Conservation (phyloP, 495 filamentous ascomycete species). For the Lasiosphaeria ovina region DNA sequence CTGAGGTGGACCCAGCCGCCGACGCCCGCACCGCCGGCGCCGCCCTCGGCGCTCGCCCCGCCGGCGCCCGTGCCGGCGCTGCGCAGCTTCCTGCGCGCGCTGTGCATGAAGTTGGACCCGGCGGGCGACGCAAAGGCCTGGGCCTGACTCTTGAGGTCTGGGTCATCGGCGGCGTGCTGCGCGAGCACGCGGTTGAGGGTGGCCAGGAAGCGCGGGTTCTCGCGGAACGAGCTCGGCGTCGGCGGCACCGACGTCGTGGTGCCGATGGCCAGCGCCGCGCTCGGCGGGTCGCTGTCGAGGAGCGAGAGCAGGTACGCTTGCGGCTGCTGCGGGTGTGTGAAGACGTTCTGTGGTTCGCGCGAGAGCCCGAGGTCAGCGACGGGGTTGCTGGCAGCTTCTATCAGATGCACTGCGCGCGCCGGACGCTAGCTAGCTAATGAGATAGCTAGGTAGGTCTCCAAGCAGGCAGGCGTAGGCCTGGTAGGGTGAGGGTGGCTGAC, state of each 20-base stretch:
- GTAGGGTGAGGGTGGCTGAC: slow-evolving; percentile 31
- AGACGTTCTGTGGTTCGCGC: slow-evolving; percentile 61
- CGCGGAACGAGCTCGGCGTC: slow-evolving; percentile 69
- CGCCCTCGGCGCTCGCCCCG: slow-evolving; percentile 78
- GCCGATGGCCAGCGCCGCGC: slow-evolving; percentile 68
- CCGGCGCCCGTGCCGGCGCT: slow-evolving; percentile 56
- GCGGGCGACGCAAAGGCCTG: slow-evolving; percentile 74
- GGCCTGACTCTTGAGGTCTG: slow-evolving; percentile 70
- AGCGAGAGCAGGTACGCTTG: slow-evolving; percentile 64
- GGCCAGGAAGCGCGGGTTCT: slow-evolving; percentile 72
- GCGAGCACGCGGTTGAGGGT: slow-evolving; percentile 73
- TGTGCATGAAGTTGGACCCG: slow-evolving; percentile 53
- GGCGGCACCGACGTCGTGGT: slow-evolving; percentile 70
- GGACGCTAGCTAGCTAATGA: too few relatives aligned
- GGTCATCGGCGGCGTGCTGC: slow-evolving; percentile 69
- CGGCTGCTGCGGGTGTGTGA: slow-evolving; percentile 49
- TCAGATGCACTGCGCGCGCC: too few relatives aligned
- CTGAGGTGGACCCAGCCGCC: slow-evolving; percentile 91
- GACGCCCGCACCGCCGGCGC: slow-evolving; percentile 73
- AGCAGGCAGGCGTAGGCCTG: too few relatives aligned
- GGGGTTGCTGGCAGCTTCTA: too few relatives aligned
- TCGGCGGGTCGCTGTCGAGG: slow-evolving; percentile 72
- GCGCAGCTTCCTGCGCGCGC: slow-evolving; percentile 34
- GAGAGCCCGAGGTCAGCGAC: too few relatives aligned
- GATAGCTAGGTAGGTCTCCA: too few relatives aligned